These are phyloP conservation scores for Haplosporangium sp. DNA, from an alignment of 371 early-diverging fungal genomes.

Conservation along the genomic window DNA sequence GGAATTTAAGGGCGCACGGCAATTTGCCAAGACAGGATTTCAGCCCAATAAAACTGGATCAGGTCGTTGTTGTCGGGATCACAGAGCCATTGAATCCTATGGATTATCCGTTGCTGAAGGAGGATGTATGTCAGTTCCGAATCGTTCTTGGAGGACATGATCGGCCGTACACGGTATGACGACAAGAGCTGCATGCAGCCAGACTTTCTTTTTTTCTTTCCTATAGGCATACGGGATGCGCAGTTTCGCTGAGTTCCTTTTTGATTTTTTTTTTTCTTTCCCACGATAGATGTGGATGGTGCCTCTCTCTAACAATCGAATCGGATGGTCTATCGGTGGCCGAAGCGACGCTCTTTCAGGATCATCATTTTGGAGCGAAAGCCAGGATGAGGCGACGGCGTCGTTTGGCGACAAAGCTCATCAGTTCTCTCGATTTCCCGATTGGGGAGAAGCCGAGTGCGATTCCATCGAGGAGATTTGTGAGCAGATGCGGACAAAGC, in stretches of 20 bases:
- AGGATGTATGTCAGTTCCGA: slow-evolving; percentile 53
- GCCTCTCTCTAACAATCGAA: slow-evolving; percentile 39
- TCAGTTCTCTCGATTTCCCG: slow-evolving; percentile 26
- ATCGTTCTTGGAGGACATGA: slow-evolving; percentile 48
- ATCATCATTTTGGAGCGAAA: slow-evolving; percentile 36
- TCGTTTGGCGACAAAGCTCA: slow-evolving; percentile 21
- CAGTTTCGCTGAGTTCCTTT: too few species aligned
- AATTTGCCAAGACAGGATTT: slow-evolving; percentile 50
- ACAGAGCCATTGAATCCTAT: slow-evolving; percentile 29
- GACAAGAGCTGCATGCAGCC: background rate
- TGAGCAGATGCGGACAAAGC: slow-evolving; percentile 32
- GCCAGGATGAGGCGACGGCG: slow-evolving; percentile 40
- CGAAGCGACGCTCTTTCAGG: slow-evolving; percentile 29
- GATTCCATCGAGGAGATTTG: slow-evolving; percentile 52
- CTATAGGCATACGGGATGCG: too few species aligned
- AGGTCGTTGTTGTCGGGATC: slow-evolving; percentile 49
- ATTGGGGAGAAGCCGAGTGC: slow-evolving; percentile 45
- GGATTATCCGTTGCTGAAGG: slow-evolving; percentile 43
- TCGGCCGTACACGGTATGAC: slow-evolving; percentile 43
- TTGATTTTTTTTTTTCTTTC: slow-evolving; percentile 2
- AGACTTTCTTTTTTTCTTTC: too few species aligned
- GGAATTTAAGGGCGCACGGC: slow-evolving; percentile 25
- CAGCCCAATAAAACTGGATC: slow-evolving; percentile 46
- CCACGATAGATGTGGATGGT: slow-evolving; percentile 51
- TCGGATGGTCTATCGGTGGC: slow-evolving; percentile 51